Evolutionary conservation across 805 yeast species (phyloP).

Genomic region (Ogataea paraovalis): DNA sequence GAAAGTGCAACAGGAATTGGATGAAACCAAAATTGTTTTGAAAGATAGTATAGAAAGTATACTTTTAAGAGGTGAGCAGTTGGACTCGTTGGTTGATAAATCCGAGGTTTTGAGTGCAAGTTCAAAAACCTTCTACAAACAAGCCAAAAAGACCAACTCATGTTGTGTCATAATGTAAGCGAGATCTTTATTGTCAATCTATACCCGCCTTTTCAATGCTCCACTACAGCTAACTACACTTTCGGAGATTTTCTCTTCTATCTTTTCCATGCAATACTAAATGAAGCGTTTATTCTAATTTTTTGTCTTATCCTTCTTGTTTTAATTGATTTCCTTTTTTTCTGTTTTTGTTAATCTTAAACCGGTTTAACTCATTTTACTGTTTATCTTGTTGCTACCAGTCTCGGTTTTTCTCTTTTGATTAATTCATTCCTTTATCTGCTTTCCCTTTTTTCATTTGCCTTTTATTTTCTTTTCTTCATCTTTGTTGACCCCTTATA

Average conservation of each 20-base stretch:
- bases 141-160: conserved; percentile 91
- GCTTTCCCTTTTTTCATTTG: not conserved
- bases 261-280: no score
- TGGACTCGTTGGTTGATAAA: conserved; percentile 91
- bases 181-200: conserved; percentile 7
- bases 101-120: conserved; percentile 86
- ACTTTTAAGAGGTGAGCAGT: conserved; percentile 91
- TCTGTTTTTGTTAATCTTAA: not conserved
- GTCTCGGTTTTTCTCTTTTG: not conserved
- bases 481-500: not conserved
- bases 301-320: no score
- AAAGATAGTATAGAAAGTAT: conserved; percentile 95
- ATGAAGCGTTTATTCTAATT: no score
- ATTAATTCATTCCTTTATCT: not conserved
- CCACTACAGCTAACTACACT: not conserved
- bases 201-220: not conserved
- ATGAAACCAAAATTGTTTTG: conserved; percentile 93
- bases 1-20: conserved; percentile 97
- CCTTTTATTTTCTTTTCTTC: not conserved
- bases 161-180: conserved; percentile 72
- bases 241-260: not conserved
- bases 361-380: not conserved
- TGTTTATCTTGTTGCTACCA: conserved; percentile 1
- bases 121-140: conserved; percentile 92
- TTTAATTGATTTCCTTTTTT: no score